phyloP scores from a whole-genome alignment of 1,284 basidiomycete genomes.

The Puccinia triticina region DNA sequence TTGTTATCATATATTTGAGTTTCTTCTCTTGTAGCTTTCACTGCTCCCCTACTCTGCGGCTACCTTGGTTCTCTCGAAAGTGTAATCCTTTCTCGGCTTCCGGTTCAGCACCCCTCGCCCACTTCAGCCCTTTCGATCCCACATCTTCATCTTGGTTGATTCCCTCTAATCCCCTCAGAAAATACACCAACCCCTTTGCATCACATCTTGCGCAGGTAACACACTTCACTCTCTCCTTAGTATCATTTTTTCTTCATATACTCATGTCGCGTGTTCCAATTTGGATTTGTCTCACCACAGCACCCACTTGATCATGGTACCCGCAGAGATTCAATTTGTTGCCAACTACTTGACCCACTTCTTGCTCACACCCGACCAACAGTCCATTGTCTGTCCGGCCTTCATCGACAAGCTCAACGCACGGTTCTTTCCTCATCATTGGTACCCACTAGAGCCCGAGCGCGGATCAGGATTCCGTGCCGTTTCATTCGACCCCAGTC shows the following conservation, averaged over 20 bases:
- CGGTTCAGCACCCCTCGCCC: background rate
- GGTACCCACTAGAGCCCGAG: slow-evolving; percentile 33
- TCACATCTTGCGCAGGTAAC: background rate
- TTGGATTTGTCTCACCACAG: background rate
- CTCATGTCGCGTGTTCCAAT: background rate
- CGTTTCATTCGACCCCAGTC: slow-evolving; percentile 35
- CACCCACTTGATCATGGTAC: background rate
- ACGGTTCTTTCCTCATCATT: slow-evolving; percentile 37
- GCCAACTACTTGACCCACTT: slow-evolving; percentile 24
- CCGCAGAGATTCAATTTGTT: slow-evolving; percentile 33
- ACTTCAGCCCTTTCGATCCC: background rate
- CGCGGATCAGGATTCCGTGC: slow-evolving; percentile 46
- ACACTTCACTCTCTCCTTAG: background rate
- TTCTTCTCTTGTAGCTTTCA: background rate
- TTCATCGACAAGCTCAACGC: slow-evolving; percentile 16
- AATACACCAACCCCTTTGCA: background rate
- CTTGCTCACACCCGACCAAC: background rate
- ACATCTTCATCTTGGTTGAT: background rate
- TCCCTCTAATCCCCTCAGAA: background rate
- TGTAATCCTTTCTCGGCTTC: background rate
- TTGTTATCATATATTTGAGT: background rate
- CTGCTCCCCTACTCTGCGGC: background rate
- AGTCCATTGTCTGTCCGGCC: background rate
- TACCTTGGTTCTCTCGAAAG: background rate
- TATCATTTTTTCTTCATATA: background rate